These are phyloP conservation scores for Gleditsia sinensis DNA, from an alignment of 306 rosid species.

Conservation along the genomic window DNA sequence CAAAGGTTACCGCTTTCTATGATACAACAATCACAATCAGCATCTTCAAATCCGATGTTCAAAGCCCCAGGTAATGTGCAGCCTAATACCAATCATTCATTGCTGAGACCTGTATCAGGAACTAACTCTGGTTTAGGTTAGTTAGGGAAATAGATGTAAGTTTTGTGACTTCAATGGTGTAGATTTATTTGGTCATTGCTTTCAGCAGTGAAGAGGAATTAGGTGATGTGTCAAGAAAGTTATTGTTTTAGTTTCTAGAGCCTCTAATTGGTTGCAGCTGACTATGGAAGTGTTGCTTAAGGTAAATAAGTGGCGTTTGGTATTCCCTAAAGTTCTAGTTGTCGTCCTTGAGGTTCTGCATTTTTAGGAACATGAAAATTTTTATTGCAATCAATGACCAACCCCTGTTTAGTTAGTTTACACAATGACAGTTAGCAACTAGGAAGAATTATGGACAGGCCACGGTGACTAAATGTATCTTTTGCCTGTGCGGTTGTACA, in stretches of 20 bases:
- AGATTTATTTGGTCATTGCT: slow-evolving; percentile 46
- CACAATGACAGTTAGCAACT: neutral
- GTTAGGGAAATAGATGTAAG: slow-evolving; percentile 46
- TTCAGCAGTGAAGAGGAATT: slow-evolving; percentile 56
- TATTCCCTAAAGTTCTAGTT: slow-evolving; percentile 32
- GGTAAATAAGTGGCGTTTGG: slow-evolving; percentile 45
- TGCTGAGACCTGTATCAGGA: slow-evolving; percentile 87
- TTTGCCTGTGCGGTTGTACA: slow-evolving; percentile 28
- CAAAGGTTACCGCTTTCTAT: slow-evolving; percentile 84
- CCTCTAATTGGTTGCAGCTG: slow-evolving; percentile 60
- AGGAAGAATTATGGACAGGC: slow-evolving; percentile 29
- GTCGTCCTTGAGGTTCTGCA: slow-evolving; percentile 24
- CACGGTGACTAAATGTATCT: slow-evolving; percentile 14
- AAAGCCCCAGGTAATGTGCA: slow-evolving; percentile 67
- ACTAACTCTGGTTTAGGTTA: slow-evolving; percentile 92
- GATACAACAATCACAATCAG: slow-evolving; percentile 71
- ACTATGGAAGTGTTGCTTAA: slow-evolving; percentile 47
- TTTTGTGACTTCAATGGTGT: slow-evolving; percentile 39
- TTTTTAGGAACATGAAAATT: slow-evolving; percentile 11
- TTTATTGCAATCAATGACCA: slow-evolving; percentile 15
- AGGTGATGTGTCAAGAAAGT: slow-evolving; percentile 44
- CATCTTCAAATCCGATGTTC: slow-evolving; percentile 71
- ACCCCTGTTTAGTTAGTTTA: slow-evolving; percentile 34
- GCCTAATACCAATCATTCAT: slow-evolving; percentile 67
- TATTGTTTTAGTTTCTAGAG: slow-evolving; percentile 46